phyloP scores from a whole-genome alignment of 108 stramenopile genomes.

The Nitzschia inconspicua region DNA sequence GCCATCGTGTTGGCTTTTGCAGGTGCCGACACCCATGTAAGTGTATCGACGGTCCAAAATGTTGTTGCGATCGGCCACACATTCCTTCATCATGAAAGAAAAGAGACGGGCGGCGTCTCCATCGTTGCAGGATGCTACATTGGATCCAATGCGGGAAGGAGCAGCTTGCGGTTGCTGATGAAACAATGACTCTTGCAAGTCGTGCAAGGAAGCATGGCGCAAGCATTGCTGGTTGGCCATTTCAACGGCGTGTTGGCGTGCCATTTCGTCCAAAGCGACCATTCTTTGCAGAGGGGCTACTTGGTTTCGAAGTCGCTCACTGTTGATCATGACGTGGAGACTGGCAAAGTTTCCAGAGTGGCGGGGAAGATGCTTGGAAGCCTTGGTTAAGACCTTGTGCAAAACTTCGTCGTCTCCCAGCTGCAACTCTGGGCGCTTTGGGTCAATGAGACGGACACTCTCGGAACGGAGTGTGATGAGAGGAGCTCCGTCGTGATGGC shows the following conservation, averaged over 20 bases:
- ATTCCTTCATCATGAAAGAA: conserved; percentile 24
- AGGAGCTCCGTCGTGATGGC: conserved; percentile 14
- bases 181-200: neutral
- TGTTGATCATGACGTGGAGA: conserved; percentile 44
- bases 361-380: neutral
- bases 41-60: conserved; percentile 36
- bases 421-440: neutral
- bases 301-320: conserved; percentile 17
- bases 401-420: neutral
- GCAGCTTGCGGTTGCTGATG: neutral
- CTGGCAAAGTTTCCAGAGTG: conserved; percentile 6
- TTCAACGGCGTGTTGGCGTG: conserved; percentile 22
- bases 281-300: conserved; percentile 23
- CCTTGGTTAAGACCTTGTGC: too few relatives aligned
- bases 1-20: conserved; percentile 18
- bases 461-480: conserved; percentile 5
- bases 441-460: neutral
- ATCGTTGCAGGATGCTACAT: conserved; percentile 25
- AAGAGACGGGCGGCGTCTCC: conserved; percentile 16
- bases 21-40: conserved; percentile 40
- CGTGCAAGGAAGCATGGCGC: conserved; percentile 15
- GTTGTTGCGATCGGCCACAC: conserved; percentile 29
- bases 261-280: conserved; percentile 34
- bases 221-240: conserved; percentile 26
- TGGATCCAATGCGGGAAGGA: conserved; percentile 18